phyloP scores from a whole-genome alignment of 306 rosid genomes.

The Mucuna pruriens region DNA sequence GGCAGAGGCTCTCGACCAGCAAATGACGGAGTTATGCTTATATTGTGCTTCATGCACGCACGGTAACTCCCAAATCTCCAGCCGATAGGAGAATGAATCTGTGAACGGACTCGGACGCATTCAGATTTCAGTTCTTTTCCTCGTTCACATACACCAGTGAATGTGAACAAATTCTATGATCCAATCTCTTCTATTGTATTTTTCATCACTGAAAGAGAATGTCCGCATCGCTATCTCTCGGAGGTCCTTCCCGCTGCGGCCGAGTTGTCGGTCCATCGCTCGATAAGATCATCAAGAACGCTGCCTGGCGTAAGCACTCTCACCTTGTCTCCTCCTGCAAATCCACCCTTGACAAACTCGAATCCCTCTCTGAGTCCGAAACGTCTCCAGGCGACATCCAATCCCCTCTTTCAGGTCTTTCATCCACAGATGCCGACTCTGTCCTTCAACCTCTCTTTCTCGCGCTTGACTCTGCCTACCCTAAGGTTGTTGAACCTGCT shows the following conservation, averaged over 20 bases:
- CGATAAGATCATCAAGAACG: constrained; percentile 94
- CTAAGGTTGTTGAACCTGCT: constrained; percentile 96
- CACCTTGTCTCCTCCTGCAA: constrained; percentile 91
- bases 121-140: not conserved
- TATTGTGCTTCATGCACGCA: constrained; percentile 20
- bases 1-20: constrained; percentile 28
- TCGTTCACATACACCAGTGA: constrained; percentile 2
- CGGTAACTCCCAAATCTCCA: constrained; percentile 25
- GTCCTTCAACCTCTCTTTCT: constrained; percentile 79
- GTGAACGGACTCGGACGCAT: constrained; percentile 18
- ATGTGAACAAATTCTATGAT: constrained; percentile 42
- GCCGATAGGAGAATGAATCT: constrained; percentile 20
- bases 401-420: constrained; percentile 70
- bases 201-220: constrained; percentile 45
- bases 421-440: constrained; percentile 67
- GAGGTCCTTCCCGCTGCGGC: constrained; percentile 90
- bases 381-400: constrained; percentile 43
- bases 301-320: constrained; percentile 99
- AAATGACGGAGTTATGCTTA: constrained; percentile 23
- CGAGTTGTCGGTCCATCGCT: constrained; percentile 88
- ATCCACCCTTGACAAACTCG: constrained; percentile 89
- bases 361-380: constrained; percentile 70
- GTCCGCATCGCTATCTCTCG: constrained; percentile 93
- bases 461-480: constrained; percentile 78
- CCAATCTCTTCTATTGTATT: not conserved